Base-by-base conservation (phyloP, 2,329 filamentous ascomycete species). In the Fonsecaea nubica region DNA sequence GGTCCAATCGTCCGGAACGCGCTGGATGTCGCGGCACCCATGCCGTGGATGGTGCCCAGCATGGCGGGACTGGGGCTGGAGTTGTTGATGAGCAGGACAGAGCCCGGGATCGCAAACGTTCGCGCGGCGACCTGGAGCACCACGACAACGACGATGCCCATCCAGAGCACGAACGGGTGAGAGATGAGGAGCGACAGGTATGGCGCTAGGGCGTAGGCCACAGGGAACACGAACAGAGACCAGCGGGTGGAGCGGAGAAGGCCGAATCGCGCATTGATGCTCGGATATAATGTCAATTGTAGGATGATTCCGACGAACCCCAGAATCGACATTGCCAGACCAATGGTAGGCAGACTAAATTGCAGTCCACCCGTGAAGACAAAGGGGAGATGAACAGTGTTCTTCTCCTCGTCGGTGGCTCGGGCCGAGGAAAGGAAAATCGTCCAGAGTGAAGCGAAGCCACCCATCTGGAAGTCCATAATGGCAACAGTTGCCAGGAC, bases 391-490 rank as follows among this genome's bases (percentile, higher is more conserved):
- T 72, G 79, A 62, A 84, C 79, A 69, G 81, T 75, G 21, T 75
- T 74, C 13, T 75, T 72, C 10, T 81, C 78, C 78, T 79, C 76
- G 53, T 75, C 73, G 50, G 79, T 77, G 62, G 78, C 87, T 7
- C 89, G 88, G 0, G 90, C 88, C 0, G 90, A 91, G 0, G 90
- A 92, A 53, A 93, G 84, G 79, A 93, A 93, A 55, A 92, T 85
- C 58, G 90, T 88, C 89, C 90, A 92, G 25, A 93, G 84, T 18
- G 89, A 88, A 75, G 91, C 89, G 80, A 92, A 93, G 33, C 90
- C 90, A 68, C 79, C 79, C 77, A 92, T 84, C 77, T 92, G 90
- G 73, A 92, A 90, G 75, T 91, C 89, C 76, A 91, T 89, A 69
- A 92, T 86, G 7, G 87, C 88, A 71, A 89, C 87, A 32, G 87